phyloP scores from a whole-genome alignment of 23 red algal species.

The Gracilaria gracilis region DNA sequence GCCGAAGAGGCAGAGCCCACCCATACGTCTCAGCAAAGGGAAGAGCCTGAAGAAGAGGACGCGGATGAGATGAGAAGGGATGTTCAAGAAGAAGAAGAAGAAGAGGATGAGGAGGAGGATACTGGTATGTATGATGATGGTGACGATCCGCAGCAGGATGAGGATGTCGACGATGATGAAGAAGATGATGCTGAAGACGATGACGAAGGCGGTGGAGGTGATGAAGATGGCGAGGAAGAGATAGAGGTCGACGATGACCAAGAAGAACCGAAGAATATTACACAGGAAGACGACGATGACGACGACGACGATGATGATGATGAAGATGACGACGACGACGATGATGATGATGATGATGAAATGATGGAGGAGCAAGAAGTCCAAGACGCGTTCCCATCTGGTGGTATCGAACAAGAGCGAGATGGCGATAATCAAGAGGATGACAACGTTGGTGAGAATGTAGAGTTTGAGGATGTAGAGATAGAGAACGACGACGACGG shows the following conservation, averaged over 20 bases:
- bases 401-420: constrained; percentile 14
- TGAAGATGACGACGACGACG: constrained; percentile 37
- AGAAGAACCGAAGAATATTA: not conserved
- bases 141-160: constrained; percentile 35
- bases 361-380: constrained; percentile 56
- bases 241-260: constrained; percentile 41
- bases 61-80: constrained; percentile 1
- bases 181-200: constrained; percentile 35
- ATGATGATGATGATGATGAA: constrained; percentile 45
- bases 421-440: constrained; percentile 20
- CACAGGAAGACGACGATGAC: constrained; percentile 48
- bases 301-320: constrained; percentile 61
- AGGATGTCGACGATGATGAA: constrained; percentile 20
- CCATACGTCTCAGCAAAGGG: not conserved
- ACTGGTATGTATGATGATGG: constrained; percentile 20
- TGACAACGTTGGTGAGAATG: constrained; percentile 42
- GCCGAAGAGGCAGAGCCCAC: not conserved
- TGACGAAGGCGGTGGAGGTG: constrained; percentile 41
- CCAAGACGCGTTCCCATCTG: constrained; percentile 15
- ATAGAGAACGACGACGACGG: constrained; percentile 28
- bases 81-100: not conserved
- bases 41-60: constrained; percentile 30
- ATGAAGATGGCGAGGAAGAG: constrained; percentile 42
- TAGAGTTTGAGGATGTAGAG: constrained; percentile 31
- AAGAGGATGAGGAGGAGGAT: constrained; percentile 27